These are phyloP conservation scores for Hippophae tibetana DNA, from an alignment of 306 rosid species.

Conservation along the genomic window DNA sequence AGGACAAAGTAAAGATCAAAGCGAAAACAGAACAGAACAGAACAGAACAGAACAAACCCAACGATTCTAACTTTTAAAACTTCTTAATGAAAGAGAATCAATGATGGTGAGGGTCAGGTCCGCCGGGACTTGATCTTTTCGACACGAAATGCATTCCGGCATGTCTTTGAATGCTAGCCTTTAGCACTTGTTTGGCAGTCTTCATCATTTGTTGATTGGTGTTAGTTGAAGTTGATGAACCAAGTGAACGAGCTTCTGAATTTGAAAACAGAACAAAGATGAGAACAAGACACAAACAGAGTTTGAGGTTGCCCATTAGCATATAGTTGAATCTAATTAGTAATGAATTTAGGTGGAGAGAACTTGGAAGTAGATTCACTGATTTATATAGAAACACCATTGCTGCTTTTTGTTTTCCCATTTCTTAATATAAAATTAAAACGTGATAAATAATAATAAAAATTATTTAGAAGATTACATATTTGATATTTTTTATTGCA, in stretches of 20 bases:
- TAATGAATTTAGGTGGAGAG: neutral
- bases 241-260: conserved; percentile 8
- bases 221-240: neutral
- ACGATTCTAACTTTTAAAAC: no score
- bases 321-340: neutral
- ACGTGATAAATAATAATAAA: no score
- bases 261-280: conserved; percentile 9
- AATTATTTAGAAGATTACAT: no score
- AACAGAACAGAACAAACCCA: neutral
- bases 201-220: neutral
- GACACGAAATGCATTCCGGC: conserved; percentile 4
- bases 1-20: no score
- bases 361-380: neutral
- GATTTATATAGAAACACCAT: neutral
- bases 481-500: no score
- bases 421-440: no score
- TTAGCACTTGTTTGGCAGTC: conserved; percentile 19
- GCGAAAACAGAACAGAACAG: neutral
- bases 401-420: no score
- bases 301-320: neutral
- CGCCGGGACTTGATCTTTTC: conserved; percentile 28
- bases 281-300: neutral
- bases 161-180: conserved; percentile 17
- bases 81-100: neutral
- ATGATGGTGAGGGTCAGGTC: conserved; percentile 36